Base-by-base conservation (phyloP, 306 rosid species). In the Mimosa pudica region DNA sequence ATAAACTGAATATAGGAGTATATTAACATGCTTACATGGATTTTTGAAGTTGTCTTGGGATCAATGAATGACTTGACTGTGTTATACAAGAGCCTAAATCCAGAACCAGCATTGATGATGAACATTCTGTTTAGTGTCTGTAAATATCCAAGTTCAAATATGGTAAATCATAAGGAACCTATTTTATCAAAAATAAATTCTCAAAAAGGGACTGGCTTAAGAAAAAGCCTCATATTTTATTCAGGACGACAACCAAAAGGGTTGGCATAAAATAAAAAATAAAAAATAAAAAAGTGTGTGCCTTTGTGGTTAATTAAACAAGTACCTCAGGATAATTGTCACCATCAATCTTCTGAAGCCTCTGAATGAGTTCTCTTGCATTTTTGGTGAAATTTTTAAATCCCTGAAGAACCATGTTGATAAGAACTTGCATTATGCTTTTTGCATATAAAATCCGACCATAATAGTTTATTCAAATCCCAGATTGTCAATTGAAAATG, bases 101-200 rank as follows among this genome's bases (percentile, higher is more conserved):
- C 99, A 74, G 98, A 90, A 71, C 99, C 99, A 80, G 98, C 99
- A 77, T 96, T 96, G 89, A 96, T 90, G 90, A 96, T 96, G 92
- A 91, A 96, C 99, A 96, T 96, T 67, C 99, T 92, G 87, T 90
- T 90, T 70, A 96, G 85, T 41, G 92, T 82, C 99, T 96, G 64
- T 44, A 18, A 7, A 74, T 80, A 82, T 49, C 44, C 64, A 45
- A 35, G 46, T 77, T 79, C 78, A 35, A 76, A 81, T 17, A 74
- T 76, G 10, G 61, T 16, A 20, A 80, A 69, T 64, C 54, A 9
- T 77, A 48, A 73, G 76, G 47, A 10, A 32, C 38, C 44, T 46
- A 41, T 71, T 79, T 36, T 70, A 75, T 62, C 68, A 70, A 77
- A 46, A 12, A 16, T 7, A 67, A 68, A 44, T 61, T 61, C 68